A percentile compares a stretch with the other conserved stretches of the same genome.
phyloP scores from a whole-genome alignment of 129 eudicot species.

The Flaveria brownii region DNA sequence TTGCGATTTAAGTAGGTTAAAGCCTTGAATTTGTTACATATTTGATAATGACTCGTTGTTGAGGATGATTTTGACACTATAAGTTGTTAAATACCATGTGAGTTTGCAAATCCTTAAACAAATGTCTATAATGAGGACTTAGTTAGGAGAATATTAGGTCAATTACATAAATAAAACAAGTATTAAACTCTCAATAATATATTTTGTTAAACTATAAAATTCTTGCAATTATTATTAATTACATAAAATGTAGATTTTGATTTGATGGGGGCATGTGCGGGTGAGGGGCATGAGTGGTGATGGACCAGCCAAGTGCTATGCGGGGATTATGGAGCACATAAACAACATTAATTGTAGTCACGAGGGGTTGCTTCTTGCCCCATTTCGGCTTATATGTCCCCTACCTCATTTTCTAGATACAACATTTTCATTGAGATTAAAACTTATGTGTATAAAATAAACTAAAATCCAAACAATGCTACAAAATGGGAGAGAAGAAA shows the following conservation, averaged over 20 bases:
- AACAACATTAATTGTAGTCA: constrained; percentile 37
- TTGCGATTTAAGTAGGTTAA: constrained; percentile 26
- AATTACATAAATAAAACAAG: neutral
- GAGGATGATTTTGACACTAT: neutral
- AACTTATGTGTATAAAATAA: too few relatives aligned
- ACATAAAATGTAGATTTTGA: neutral
- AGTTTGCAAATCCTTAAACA: constrained; percentile 9
- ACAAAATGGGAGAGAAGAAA: too few relatives aligned
- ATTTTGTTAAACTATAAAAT: neutral
- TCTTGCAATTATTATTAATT: neutral
- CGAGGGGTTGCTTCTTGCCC: constrained; percentile 35
- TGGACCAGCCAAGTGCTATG: constrained; percentile 17
- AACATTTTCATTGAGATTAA: too few relatives aligned
- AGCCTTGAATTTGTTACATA: constrained; percentile 35
- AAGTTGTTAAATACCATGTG: constrained; percentile 6
- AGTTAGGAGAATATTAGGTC: neutral
- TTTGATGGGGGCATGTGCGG: constrained; percentile 15
- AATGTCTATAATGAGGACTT: constrained; percentile 4
- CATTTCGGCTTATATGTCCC: constrained; percentile 15
- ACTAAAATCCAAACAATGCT: too few relatives aligned
- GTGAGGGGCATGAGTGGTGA: constrained; percentile 10
- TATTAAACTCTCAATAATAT: neutral
- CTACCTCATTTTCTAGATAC: neutral
- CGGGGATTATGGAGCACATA: constrained; percentile 23
- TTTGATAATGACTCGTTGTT: constrained; percentile 24